Percentiles rank a stretch among this genome's conserved stretches.
Conservation (phyloP, 1,139 yeast genomes). For the Kodamaea anthophila region DNA sequence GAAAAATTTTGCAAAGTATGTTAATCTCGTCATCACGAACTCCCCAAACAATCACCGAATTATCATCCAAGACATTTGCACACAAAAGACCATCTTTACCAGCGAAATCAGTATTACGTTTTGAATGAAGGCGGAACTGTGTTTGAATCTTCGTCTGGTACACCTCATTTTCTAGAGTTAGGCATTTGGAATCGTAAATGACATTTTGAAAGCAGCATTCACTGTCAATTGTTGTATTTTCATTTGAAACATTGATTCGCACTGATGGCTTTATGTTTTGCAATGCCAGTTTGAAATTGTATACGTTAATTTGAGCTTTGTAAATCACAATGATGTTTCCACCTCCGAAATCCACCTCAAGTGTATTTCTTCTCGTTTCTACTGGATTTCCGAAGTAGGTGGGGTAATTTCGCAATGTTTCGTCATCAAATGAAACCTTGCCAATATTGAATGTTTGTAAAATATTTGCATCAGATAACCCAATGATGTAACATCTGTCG, state of each 20-base stretch:
- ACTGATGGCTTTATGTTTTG: too few species aligned
- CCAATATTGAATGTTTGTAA: constrained; percentile 11
- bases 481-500: constrained; percentile 16
- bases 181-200: not conserved
- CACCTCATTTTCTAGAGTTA: constrained; percentile 2
- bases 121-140: not conserved
- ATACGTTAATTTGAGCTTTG: constrained; percentile 20
- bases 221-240: not conserved
- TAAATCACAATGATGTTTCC: constrained; percentile 29
- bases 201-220: not conserved
- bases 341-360: constrained; percentile 54
- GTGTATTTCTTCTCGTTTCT: constrained; percentile 6
- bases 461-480: constrained; percentile 14
- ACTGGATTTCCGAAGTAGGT: constrained; percentile 9
- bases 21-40: constrained; percentile 21
- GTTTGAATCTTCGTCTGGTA: constrained; percentile 4
- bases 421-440: constrained; percentile 8
- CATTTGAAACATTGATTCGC: too few species aligned
- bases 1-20: constrained; percentile 17
- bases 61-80: constrained; percentile 36
- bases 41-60: constrained; percentile 37
- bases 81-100: constrained; percentile 53
- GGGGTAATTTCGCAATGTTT: constrained; percentile 6
- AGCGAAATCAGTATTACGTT: constrained; percentile 17
- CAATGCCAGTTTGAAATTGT: constrained; percentile 14